Evolutionary conservation across 768 basidiomycete genomes (phyloP), one percentile per base, ranked within the genome.

Genomic region (Naganishia friedmannii): DNA sequence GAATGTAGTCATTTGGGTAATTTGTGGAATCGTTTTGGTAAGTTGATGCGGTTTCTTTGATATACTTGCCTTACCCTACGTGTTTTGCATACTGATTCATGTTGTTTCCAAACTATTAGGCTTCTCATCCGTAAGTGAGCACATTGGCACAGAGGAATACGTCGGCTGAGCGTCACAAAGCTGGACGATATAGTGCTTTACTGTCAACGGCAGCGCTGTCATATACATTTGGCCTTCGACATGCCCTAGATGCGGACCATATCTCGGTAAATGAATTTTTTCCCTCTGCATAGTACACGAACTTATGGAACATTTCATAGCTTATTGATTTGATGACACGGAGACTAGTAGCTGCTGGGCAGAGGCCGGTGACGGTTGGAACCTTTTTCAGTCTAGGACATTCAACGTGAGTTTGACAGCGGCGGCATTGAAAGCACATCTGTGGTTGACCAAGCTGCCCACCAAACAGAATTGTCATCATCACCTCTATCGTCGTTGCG

Each of bases 201-300:
- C 19, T 66, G 29, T 34, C 69, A 17, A 70, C 69, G 0, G 69
- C 69, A 7, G 69, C 58, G 6, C 69, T 70, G 15, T 60, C 69
- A 0, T 70, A 60, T 39, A 65, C 69, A 31, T 37, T 70, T 7
- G 69, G 69, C 7, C 60, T 70, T 2, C 58, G 69, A 42, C 69
- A 70, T 65, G 69, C 69, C 26, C 34, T 70, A n/a, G 69, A 70
- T 45, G 69, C 69, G 12, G 69, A 70, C n/a, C 69, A 70, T 45
- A 70, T 70, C 26, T 70, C 69, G 2, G 68, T 69, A 37, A 51
- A 58, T 34, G 3, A 17, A 17, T 31, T 15, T 10, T 57, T 23
- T n/a, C 26, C 34, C 51, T n/a, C 23, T 51, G 31, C n/a, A 37
- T 29, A 9, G 6, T 56, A 19, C 26, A 5, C 31, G 51, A n/a